Evolutionary conservation across 2,329 filamentous ascomycete genomes (phyloP), one percentile per base, ranked within the genome.

Genomic region (Cylindrodendrum hubeiense): DNA sequence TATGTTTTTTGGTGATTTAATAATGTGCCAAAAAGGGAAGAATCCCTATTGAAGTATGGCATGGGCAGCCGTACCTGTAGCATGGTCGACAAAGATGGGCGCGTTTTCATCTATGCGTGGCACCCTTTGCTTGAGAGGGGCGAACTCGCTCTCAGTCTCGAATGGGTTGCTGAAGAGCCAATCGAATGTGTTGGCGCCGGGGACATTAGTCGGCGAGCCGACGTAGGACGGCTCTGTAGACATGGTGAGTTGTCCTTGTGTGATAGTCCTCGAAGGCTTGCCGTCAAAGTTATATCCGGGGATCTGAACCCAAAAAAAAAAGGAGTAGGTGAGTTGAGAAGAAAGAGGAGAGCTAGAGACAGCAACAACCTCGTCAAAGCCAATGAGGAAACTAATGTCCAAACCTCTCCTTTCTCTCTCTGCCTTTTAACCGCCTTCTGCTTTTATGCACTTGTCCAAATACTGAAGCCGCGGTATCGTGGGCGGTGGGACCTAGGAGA

Each of bases 11-110:
- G 46, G 37, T n/a, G 15, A 3, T 19, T 39, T 39, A 7, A 7
- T 19, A 17, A 17, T 3, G 17, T 8, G 17, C 15, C 15, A n/a
- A n/a, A n/a, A 17, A n/a, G 37, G 37, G 15, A 39, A 19, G 15
- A 8, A 39, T n/a, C 37, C 37, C 37, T 5, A 17, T n/a, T n/a
- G 37, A 17, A n/a, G 8, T 39, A 8, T 19, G 26, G 3, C 26
- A 49, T 5, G 17, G 30, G 37, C 5, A 15, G 15, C 26, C 78
- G 67, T 69, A 82, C 81, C 78, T 28, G 76, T 76, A 56, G 78
- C 77, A 60, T 82, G 76, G 66, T 83, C 81, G 22, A 83, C 74
- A 62, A 82, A 82, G 58, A 83, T 78, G 21, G 78, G 76, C 43
- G 76, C 68, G 26, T 74, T 71, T 0, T 75, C 73, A 22, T 76